Evolutionary conservation across 495 filamentous ascomycete species (phyloP).

Genomic region (Aspergillus sparsus): DNA sequence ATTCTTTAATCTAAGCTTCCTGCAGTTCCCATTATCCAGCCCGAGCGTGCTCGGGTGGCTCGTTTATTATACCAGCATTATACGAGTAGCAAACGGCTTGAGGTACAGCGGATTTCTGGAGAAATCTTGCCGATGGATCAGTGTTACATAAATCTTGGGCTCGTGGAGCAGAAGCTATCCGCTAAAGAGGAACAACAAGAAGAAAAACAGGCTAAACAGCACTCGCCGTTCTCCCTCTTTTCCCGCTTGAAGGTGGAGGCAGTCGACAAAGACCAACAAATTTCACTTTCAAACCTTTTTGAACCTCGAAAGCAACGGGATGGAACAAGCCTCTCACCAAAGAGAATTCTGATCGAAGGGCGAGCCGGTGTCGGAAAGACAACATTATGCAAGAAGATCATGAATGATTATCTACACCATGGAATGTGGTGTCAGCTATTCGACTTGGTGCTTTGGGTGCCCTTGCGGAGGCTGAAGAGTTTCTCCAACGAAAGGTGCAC

Average conservation of each 20-base stretch:
- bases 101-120: conserved; percentile 28
- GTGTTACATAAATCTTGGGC: conserved; percentile 22
- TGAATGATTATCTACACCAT: conserved; percentile 25
- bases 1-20: no score
- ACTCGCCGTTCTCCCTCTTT: no score
- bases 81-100: neutral
- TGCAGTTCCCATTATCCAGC: no score
- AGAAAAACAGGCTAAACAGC: no score
- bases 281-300: neutral
- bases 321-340: neutral
- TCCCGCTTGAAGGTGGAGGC: no score
- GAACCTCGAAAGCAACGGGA: neutral
- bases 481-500: conserved; percentile 12
- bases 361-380: conserved; percentile 48
- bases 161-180: no score
- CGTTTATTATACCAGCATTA: neutral
- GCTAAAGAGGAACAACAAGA: no score
- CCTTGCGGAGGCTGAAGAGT: conserved; percentile 29
- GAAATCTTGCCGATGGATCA: conserved; percentile 14
- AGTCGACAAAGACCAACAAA: no score
- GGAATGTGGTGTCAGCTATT: conserved; percentile 32
- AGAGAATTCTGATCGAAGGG: conserved; percentile 42
- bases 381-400: conserved; percentile 50
- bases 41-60: no score
- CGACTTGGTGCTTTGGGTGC: conserved; percentile 42